Evolutionary conservation across 2,329 filamentous ascomycete species (phyloP), one percentile per base, ranked within the genome.

Genomic region (Hortaea sp.): DNA sequence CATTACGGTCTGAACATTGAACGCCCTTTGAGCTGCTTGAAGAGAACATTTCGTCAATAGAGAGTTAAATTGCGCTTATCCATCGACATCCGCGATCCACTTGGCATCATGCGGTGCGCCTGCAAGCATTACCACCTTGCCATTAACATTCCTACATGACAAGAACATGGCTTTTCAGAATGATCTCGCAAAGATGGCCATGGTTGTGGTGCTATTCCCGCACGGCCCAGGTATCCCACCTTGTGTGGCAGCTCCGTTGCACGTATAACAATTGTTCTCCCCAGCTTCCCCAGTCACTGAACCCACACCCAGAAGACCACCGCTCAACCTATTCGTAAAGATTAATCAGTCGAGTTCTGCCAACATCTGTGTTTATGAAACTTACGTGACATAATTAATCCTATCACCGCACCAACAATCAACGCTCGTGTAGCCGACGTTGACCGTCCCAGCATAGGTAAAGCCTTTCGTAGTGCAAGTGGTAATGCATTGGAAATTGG

Each of bases 381-480:
- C 53, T 42, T 48, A 57, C 51, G 46, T 52, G 6, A 62, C 58
- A 41, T 57, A 58, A n/a, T 43, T 46, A 12, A 62, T 51, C 1
- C 41, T 30, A 34, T 61, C 56, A 0, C 57, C 59, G 39, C 58
- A 61, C 51, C 49, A 62, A 41, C 60, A 63, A 44, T 61, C 58
- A 5, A 49, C 58, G 5, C 35, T 44, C 1, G 49, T 44, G 41
- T 13, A 57, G 59, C 6, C 28, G 38, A 11, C 11, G 29, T 29
- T 42, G 12, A 61, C 55, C 1, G 57, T 53, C 2, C 55, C 60
- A 34, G 56, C 60, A 46, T 57, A 61, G 38, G 57, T 56, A 43
- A 29, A 57, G 12, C 42, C 44, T 3, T 28, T 34, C 2, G 29
- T 28, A 1, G 43, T 31, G 37, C 59, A 60, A 2, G 39, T 38